These are phyloP conservation scores for Isoetes engelmannii DNA, from an alignment of 83 land plant species.

Conservation along the genomic window DNA sequence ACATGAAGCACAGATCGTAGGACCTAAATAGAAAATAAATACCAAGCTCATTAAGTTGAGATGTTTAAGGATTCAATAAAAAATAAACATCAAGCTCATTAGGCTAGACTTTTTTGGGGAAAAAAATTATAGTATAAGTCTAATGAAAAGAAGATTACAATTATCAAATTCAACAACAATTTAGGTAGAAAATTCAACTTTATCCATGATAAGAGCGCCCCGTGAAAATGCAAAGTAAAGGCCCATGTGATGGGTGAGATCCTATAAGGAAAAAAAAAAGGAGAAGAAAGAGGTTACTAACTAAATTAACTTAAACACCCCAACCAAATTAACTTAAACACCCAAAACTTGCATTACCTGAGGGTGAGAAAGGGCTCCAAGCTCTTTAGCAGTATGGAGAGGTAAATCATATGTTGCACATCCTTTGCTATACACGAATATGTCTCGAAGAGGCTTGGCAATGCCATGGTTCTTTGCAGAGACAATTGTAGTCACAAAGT, in stretches of 20 bases:
- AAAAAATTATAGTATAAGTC: no score
- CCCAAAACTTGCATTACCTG: slow-evolving; percentile 42
- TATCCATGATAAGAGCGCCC: slow-evolving; percentile 8
- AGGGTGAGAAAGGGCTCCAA: slow-evolving; percentile 69
- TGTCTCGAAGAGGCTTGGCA: slow-evolving; percentile 60
- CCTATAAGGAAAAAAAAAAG: slow-evolving; percentile 15
- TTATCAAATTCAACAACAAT: no score
- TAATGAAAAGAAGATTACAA: no score
- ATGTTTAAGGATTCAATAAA: no score
- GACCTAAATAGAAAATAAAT: no score
- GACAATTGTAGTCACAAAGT: slow-evolving; percentile 63
- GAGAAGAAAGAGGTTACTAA: background rate
- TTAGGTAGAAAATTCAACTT: no score
- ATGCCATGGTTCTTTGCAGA: slow-evolving; percentile 77
- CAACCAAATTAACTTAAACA: background rate
- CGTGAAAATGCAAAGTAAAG: slow-evolving; percentile 21
- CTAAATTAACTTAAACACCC: background rate
- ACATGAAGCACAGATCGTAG: no score
- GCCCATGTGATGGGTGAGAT: slow-evolving; percentile 25
- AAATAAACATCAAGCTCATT: no score
- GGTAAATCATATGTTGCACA: slow-evolving; percentile 88
- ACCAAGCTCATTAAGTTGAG: no score
- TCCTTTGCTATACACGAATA: slow-evolving; percentile 60
- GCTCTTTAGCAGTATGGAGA: slow-evolving; percentile 38
- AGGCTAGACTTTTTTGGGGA: no score